Conservation (phyloP, 2,329 filamentous ascomycete species). For the Pestalotiopsis fici region DNA sequence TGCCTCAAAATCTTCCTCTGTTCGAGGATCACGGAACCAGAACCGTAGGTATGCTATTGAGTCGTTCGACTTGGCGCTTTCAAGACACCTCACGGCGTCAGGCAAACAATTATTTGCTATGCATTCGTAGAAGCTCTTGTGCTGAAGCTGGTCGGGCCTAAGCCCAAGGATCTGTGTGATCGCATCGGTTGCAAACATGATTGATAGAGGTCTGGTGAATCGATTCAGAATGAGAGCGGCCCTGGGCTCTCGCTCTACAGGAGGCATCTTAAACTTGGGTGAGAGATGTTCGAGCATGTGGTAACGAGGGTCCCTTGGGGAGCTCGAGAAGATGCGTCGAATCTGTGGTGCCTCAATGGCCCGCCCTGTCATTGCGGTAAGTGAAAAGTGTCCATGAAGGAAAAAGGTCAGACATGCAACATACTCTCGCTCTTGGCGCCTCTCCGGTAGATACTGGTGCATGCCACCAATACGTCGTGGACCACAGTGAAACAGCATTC, state of each 20-base stretch:
- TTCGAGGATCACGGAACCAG: constrained; percentile 75
- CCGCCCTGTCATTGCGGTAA: constrained; percentile 55
- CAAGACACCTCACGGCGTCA: constrained; percentile 77
- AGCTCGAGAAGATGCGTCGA: constrained; percentile 77
- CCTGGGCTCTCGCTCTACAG: constrained; percentile 72
- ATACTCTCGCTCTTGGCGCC: constrained; percentile 73
- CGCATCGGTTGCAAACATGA: constrained; percentile 85
- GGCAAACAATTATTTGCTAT: constrained; percentile 76
- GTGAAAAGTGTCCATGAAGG: background rate
- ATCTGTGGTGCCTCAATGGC: constrained; percentile 78
- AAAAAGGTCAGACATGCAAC: constrained; percentile 33
- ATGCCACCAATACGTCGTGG: constrained; percentile 84
- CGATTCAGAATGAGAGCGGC: constrained; percentile 85
- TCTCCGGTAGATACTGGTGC: constrained; percentile 74
- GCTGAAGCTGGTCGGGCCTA: constrained; percentile 66
- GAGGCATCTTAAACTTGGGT: constrained; percentile 70
- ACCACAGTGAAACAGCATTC: constrained; percentile 91
- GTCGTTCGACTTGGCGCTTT: constrained; percentile 86
- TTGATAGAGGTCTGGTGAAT: constrained; percentile 78
- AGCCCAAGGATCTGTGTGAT: constrained; percentile 77
- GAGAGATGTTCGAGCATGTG: constrained; percentile 88
- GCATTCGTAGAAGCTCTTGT: constrained; percentile 85
- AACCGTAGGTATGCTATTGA: constrained; percentile 90
- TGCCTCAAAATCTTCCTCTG: constrained; percentile 50
- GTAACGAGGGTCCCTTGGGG: constrained; percentile 80